Conservation (phyloP, 2,329 filamentous ascomycete species). For the Coccinonectria pachysandricola region DNA sequence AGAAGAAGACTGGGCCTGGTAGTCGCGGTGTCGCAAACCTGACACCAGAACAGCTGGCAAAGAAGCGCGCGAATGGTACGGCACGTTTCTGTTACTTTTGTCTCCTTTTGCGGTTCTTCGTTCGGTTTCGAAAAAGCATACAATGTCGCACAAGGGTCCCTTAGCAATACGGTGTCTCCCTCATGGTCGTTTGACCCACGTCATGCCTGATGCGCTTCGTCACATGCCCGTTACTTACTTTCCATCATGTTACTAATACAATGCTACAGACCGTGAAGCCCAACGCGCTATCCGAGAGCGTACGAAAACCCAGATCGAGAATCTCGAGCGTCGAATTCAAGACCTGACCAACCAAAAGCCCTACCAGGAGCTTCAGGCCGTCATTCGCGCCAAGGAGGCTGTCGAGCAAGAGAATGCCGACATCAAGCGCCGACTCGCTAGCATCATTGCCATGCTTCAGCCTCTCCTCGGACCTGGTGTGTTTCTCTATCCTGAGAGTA, state of each 20-base stretch:
- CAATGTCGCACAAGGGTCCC: too few species aligned
- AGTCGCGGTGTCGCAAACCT: constrained; percentile 49
- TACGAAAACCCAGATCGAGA: constrained; percentile 70
- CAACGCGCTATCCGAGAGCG: constrained; percentile 77
- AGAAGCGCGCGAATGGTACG: constrained; percentile 50
- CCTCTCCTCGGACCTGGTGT: constrained; percentile 36
- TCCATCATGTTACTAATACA: not conserved
- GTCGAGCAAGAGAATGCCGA: constrained; percentile 73
- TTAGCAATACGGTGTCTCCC: not conserved
- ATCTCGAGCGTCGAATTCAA: constrained; percentile 59
- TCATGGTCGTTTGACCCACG: constrained; percentile 1
- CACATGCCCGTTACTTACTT: too few species aligned
- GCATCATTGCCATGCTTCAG: constrained; percentile 54
- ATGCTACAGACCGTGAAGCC: constrained; percentile 63
- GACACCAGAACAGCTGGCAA: constrained; percentile 64
- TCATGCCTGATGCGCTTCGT: not conserved
- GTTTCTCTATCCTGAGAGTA: constrained; percentile 7
- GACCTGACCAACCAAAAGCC: constrained; percentile 73
- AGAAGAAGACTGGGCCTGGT: constrained; percentile 34
- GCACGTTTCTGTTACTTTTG: not conserved
- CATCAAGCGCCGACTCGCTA: constrained; percentile 57
- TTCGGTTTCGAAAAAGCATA: too few species aligned
- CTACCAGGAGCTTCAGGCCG: constrained; percentile 72
- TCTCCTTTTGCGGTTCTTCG: not conserved
- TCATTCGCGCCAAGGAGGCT: constrained; percentile 63